These are phyloP conservation scores for Apiospora koreana DNA, from an alignment of 2,329 filamentous ascomycete genomes.

Conservation along the genomic window DNA sequence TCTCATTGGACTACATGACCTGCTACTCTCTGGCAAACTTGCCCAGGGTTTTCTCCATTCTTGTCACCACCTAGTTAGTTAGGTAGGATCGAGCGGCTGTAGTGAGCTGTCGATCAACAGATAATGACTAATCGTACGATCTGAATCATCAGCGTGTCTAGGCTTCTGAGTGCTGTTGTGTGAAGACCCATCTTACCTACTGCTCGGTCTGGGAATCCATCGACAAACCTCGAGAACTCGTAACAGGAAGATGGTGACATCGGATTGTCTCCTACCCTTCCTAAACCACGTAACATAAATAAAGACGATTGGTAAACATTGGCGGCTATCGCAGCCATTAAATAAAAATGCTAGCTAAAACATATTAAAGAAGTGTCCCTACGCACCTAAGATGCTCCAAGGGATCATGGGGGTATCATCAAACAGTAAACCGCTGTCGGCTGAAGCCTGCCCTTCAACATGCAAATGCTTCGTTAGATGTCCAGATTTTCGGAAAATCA, in stretches of 20 bases:
- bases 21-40: neutral
- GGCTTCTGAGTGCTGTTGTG: no score
- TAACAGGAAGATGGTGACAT: neutral
- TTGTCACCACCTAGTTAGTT: neutral
- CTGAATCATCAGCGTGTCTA: neutral
- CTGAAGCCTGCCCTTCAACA: neutral
- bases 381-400: conserved; percentile 8
- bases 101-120: neutral
- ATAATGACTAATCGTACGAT: neutral
- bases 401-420: conserved; percentile 16
- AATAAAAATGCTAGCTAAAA: conserved; percentile 14
- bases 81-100: neutral
- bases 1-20: neutral
- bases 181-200: neutral
- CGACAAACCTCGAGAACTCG: neutral
- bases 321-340: neutral
- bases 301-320: neutral
- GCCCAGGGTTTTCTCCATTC: neutral
- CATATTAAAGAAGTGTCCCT: neutral
- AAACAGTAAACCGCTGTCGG: conserved; percentile 11
- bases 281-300: neutral
- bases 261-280: neutral
- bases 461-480: neutral
- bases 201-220: neutral
- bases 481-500: neutral